A percentile compares a stretch with the other conserved stretches of the same genome.
Conservation (phyloP, 1,139 yeast genomes). For the Pichia sp. region DNA sequence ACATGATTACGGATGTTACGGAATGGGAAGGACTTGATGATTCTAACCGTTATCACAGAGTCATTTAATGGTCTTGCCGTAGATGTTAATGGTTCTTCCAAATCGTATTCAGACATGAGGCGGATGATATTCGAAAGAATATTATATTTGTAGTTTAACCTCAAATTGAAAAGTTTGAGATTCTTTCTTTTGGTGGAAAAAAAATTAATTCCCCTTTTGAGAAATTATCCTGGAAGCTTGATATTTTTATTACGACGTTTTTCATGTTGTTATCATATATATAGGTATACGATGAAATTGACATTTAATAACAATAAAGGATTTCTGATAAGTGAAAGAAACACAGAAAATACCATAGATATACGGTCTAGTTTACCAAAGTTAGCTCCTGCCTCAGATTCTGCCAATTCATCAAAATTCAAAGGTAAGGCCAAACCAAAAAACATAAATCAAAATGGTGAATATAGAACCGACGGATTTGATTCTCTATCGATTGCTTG, state of each 20-base stretch:
- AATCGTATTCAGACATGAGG: slow-evolving; percentile 20
- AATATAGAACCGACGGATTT: slow-evolving; percentile 11
- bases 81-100: slow-evolving; percentile 60
- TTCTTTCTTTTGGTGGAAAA: too few species aligned
- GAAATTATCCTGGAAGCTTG: too few species aligned
- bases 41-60: slow-evolving; percentile 75
- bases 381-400: neutral
- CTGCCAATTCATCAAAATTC: neutral
- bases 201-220: too few species aligned
- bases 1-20: slow-evolving; percentile 83
- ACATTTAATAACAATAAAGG: slow-evolving; percentile 10
- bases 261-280: neutral
- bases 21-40: slow-evolving; percentile 87
- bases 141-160: too few species aligned
- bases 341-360: neutral
- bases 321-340: slow-evolving; percentile 1
- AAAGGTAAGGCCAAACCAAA: neutral
- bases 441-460: neutral
- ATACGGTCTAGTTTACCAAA: neutral
- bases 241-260: too few species aligned
- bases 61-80: slow-evolving; percentile 60
- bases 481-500: slow-evolving; percentile 9
- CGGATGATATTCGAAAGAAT: neutral
- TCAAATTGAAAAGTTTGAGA: neutral
- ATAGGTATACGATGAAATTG: slow-evolving; percentile 2